Evolutionary conservation across 2,329 filamentous ascomycete species (phyloP).

Genomic region (Pseudogymnoascus sp.): DNA sequence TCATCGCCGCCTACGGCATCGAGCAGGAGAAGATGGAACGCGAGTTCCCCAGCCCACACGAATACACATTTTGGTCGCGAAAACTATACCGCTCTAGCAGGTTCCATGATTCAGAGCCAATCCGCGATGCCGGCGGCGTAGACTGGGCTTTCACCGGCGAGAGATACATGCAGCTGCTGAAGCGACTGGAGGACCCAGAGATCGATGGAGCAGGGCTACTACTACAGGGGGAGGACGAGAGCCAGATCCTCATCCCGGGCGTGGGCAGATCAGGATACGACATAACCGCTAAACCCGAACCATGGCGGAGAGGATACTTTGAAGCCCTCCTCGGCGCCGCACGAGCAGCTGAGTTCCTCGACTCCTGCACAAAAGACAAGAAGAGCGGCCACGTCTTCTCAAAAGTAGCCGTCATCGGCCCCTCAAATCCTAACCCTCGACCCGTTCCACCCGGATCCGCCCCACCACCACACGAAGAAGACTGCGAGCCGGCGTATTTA

Average conservation of each 20-base stretch:
- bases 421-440: conserved; percentile 72
- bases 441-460: conserved; percentile 59
- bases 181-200: conserved; percentile 58
- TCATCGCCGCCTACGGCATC: conserved; percentile 55
- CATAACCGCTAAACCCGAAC: conserved; percentile 40
- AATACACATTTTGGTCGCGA: conserved; percentile 68
- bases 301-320: conserved; percentile 81
- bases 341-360: conserved; percentile 68
- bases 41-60: conserved; percentile 68
- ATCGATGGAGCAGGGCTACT: conserved; percentile 59
- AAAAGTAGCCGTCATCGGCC: conserved; percentile 65
- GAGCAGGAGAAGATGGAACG: conserved; percentile 70
- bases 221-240: conserved; percentile 43
- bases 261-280: conserved; percentile 55
- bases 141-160: conserved; percentile 63
- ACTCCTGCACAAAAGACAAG: conserved; percentile 67
- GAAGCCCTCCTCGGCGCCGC: conserved; percentile 72
- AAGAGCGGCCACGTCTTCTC: conserved; percentile 60
- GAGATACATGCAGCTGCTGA: conserved; percentile 50
- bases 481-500: conserved; percentile 63
- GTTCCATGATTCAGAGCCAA: conserved; percentile 14
- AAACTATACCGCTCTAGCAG: conserved; percentile 53
- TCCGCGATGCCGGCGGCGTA: conserved; percentile 17
- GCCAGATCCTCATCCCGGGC: conserved; percentile 45
- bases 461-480: conserved; percentile 61